Conservation (phyloP, 176 grass and related monocot species). For the Avena eriantha region DNA sequence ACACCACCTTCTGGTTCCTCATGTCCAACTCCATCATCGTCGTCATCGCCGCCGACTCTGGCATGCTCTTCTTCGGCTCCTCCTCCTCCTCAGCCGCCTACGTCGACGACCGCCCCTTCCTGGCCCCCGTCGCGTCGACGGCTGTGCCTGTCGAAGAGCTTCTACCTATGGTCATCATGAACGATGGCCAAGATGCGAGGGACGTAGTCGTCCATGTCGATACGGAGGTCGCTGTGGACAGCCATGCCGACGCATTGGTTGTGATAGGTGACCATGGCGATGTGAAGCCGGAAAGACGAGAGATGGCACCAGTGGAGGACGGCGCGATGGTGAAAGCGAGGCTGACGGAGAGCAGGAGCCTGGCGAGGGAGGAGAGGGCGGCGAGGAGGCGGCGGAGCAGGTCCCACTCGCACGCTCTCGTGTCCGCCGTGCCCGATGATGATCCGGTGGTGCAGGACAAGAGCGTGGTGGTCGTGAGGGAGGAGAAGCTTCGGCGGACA, state of each 20-base stretch:
- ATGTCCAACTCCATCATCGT: constrained; percentile 97
- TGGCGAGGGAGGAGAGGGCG: constrained; percentile 20
- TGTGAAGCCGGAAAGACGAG: background rate
- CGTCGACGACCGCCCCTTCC: constrained; percentile 17
- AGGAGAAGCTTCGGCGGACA: constrained; percentile 53
- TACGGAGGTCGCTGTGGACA: background rate
- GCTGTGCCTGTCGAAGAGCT: background rate
- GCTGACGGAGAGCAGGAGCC: constrained; percentile 41
- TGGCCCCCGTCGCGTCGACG: background rate
- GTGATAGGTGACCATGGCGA: background rate
- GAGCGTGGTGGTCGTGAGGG: constrained; percentile 46
- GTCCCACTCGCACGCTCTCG: constrained; percentile 49
- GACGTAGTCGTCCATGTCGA: constrained; percentile 13
- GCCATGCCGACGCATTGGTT: constrained; percentile 37
- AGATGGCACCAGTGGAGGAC: background rate
- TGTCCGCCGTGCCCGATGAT: background rate
- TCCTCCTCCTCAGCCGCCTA: constrained; percentile 11
- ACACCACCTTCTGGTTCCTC: constrained; percentile 99
- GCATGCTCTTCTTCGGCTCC: constrained; percentile 62
- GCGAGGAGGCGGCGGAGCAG: constrained; percentile 30
- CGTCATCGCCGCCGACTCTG: constrained; percentile 83
- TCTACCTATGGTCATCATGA: background rate
- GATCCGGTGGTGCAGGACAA: constrained; percentile 44
- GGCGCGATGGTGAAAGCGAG: background rate
- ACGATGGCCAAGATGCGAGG: background rate